Conservation (phyloP, 805 yeast genomes). For the Scheffersomyces amazonensis region DNA sequence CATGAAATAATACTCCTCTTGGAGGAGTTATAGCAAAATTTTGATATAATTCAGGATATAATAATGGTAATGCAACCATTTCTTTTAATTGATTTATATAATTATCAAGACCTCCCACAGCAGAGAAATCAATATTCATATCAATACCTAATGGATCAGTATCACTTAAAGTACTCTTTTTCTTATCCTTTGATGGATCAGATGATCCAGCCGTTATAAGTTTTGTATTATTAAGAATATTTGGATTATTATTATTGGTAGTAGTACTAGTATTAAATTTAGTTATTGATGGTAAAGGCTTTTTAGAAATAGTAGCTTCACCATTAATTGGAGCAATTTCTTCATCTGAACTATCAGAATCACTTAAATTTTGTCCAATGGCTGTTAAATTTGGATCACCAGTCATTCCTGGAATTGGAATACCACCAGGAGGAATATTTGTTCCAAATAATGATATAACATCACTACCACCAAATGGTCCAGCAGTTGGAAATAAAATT, state of each 20-base stretch:
- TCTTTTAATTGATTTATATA: conserved; percentile 92
- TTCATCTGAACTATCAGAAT: conserved; percentile 64
- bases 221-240: conserved; percentile 20
- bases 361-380: conserved; percentile 36
- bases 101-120: conserved; percentile 88
- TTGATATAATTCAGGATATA: conserved; percentile 91
- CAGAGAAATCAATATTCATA: conserved; percentile 77
- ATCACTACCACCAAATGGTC: conserved; percentile 97
- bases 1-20: conserved; percentile 94
- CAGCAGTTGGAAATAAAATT: conserved; percentile 87
- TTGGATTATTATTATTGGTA: conserved; percentile 2
- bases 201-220: conserved; percentile 31
- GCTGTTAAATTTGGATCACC: conserved; percentile 24
- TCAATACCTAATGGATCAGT: conserved; percentile 91
- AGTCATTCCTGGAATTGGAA: conserved; percentile 34
- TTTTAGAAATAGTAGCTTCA: conserved; percentile 36
- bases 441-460: conserved; percentile 80
- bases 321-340: conserved; percentile 48
- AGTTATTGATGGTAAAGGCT: conserved; percentile 11
- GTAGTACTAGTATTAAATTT: conserved; percentile 7
- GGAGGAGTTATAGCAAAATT: conserved; percentile 93
- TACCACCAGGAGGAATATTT: conserved; percentile 52
- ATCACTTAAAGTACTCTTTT: conserved; percentile 71
- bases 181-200: conserved; percentile 43
- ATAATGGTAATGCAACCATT: conserved; percentile 90